Conservation (phyloP, 176 grass and related monocot species). For the Ensete glaucum region DNA sequence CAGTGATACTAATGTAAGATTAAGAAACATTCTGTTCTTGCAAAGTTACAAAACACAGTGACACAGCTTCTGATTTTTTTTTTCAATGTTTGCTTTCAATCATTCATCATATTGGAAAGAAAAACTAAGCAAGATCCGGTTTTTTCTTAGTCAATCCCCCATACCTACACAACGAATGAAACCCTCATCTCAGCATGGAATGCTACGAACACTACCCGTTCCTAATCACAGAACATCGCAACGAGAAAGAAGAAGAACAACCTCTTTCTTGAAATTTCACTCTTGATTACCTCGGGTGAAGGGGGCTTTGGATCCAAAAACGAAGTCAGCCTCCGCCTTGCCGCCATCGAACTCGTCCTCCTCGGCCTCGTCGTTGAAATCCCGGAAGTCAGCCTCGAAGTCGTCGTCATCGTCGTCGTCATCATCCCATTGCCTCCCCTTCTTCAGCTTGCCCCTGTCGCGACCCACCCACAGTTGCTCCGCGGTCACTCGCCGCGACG, state of each 20-base stretch:
- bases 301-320: conserved; percentile 15
- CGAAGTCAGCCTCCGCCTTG: conserved; percentile 23
- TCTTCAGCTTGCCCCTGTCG: no score
- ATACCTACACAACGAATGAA: no score
- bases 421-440: no score
- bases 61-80: no score
- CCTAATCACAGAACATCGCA: not conserved
- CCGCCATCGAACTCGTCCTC: conserved; percentile 20
- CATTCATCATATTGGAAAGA: no score
- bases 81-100: no score
- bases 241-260: not conserved
- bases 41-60: not conserved
- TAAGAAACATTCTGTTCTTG: not conserved
- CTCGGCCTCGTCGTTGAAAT: conserved; percentile 47
- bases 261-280: not conserved
- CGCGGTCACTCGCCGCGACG: conserved; percentile 21
- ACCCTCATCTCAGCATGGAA: no score
- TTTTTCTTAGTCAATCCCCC: no score
- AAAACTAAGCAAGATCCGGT: no score
- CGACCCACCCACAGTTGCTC: conserved; percentile 17
- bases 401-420: conserved; percentile 35
- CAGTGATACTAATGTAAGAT: no score
- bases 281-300: conserved; percentile 30
- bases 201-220: no score
- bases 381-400: conserved; percentile 61